phyloP scores from a whole-genome alignment of 192 early-diverging fungal species.

The Linderina pennispora region DNA sequence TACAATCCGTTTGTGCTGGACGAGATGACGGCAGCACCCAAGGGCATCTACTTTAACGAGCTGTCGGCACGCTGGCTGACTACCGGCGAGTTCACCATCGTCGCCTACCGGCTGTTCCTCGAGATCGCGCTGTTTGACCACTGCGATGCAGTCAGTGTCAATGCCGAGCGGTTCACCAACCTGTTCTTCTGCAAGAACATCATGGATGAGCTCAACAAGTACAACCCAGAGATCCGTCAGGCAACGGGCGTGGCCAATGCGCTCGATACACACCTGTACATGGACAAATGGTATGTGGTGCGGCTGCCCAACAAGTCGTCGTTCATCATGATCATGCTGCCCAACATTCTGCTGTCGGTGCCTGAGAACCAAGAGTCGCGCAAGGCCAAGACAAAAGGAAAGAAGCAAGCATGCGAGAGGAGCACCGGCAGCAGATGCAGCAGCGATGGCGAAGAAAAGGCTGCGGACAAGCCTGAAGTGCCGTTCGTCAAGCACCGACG shows the following conservation, averaged over 20 bases:
- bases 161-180: conserved; percentile 43
- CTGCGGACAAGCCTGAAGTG: no score
- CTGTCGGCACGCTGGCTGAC: conserved; percentile 38
- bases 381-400: no score
- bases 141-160: conserved; percentile 43
- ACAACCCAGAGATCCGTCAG: conserved; percentile 16
- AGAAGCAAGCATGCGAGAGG: no score
- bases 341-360: conserved; percentile 32
- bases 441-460: no score
- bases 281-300: conserved; percentile 47
- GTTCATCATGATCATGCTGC: conserved; percentile 43
- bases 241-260: conserved; percentile 36
- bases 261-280: conserved; percentile 37
- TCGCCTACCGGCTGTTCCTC: conserved; percentile 41
- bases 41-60: conserved; percentile 41
- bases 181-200: conserved; percentile 41
- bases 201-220: conserved; percentile 25
- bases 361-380: no score
- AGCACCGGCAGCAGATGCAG: no score
- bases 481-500: conserved; percentile 2
- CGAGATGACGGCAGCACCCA: conserved; percentile 31
- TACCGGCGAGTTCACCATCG: conserved; percentile 45
- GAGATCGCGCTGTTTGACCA: conserved; percentile 45
- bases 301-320: conserved; percentile 43
- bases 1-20: conserved; percentile 46